phyloP scores from a whole-genome alignment of 1,284 basidiomycete genomes.

The Prillingera fragicola region DNA sequence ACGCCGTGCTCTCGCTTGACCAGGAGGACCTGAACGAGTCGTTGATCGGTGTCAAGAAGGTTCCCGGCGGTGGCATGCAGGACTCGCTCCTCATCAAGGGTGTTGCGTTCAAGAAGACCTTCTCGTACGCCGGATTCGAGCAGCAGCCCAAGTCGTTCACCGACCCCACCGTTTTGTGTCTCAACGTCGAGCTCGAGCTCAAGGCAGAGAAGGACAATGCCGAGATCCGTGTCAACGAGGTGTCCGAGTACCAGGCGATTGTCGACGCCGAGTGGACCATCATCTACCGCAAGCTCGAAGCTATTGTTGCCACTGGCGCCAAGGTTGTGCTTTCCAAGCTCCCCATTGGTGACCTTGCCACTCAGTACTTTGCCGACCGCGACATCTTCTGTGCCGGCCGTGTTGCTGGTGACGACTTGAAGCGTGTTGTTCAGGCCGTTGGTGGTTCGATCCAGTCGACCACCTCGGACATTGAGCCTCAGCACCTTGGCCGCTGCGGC shows the following conservation, averaged over 20 bases:
- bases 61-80: slow-evolving; percentile 97
- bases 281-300: slow-evolving; percentile 95
- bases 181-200: slow-evolving; percentile 97
- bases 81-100: slow-evolving; percentile 84
- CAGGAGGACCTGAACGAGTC: slow-evolving; percentile 92
- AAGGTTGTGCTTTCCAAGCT: slow-evolving; percentile 97
- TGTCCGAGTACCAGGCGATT: slow-evolving; percentile 97
- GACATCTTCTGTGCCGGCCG: slow-evolving; percentile 99
- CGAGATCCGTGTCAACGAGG: slow-evolving; percentile 92
- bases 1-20: slow-evolving; percentile 88
- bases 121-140: slow-evolving; percentile 98
- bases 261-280: slow-evolving; percentile 99
- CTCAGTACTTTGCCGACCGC: slow-evolving; percentile 98
- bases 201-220: slow-evolving; percentile 99
- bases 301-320: slow-evolving; percentile 92
- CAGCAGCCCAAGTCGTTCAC: slow-evolving; percentile 95
- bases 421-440: slow-evolving; percentile 90
- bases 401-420: slow-evolving; percentile 83
- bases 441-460: slow-evolving; percentile 95
- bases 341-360: slow-evolving; percentile 96
- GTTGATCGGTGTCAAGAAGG: slow-evolving; percentile 97
- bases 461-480: slow-evolving; percentile 80
- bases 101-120: slow-evolving; percentile 99
- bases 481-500: slow-evolving; percentile 89
- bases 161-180: slow-evolving; percentile 81